A percentile compares a stretch with the other conserved stretches of the same genome.
These are phyloP conservation scores for Macrocybe gigantea DNA, from an alignment of 768 basidiomycete species.

Conservation along the genomic window DNA sequence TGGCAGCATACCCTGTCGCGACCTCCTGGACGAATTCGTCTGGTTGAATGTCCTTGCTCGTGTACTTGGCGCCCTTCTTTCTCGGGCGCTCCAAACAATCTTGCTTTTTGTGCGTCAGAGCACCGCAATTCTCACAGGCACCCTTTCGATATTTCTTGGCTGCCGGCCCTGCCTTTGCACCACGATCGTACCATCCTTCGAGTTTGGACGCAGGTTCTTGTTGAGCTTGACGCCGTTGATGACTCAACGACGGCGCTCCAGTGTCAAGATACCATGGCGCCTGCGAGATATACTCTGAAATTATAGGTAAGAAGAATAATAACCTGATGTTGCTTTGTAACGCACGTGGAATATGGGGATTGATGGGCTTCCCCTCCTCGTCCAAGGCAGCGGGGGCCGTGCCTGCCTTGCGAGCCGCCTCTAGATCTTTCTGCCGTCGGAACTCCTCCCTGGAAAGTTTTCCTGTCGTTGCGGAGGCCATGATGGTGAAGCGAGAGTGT, in stretches of 20 bases:
- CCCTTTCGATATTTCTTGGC: constrained; percentile 97
- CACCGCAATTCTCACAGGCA: constrained; percentile 98
- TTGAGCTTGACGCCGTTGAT: constrained; percentile 82
- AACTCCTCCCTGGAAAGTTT: constrained; percentile 95
- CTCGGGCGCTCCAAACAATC: constrained; percentile 97
- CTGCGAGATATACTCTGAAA: constrained; percentile 91
- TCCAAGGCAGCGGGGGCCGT: constrained; percentile 95
- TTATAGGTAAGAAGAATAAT: constrained; percentile 3
- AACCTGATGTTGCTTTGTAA: constrained; percentile 7
- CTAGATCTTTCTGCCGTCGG: constrained; percentile 92
- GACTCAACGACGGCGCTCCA: constrained; percentile 87
- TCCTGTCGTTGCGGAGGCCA: constrained; percentile 41
- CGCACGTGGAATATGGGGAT: constrained; percentile 97
- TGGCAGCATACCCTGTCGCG: constrained; percentile 77
- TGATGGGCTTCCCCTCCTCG: constrained; percentile 92
- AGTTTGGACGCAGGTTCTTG: constrained; percentile 58
- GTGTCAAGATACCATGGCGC: constrained; percentile 99
- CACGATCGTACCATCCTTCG: constrained; percentile 90
- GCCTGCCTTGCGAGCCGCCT: constrained; percentile 97
- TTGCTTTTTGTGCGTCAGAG: constrained; percentile 85
- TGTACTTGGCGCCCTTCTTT: constrained; percentile 92
- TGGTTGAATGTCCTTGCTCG: constrained; percentile 82
- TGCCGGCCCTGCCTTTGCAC: constrained; percentile 77
- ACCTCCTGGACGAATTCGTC: constrained; percentile 90
- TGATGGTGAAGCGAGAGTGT: background rate